Evolutionary conservation across 202 grass and related monocot genomes (phyloP), one percentile per base, ranked within the genome.

Genomic region (Dendrocalamus latiflorus): DNA sequence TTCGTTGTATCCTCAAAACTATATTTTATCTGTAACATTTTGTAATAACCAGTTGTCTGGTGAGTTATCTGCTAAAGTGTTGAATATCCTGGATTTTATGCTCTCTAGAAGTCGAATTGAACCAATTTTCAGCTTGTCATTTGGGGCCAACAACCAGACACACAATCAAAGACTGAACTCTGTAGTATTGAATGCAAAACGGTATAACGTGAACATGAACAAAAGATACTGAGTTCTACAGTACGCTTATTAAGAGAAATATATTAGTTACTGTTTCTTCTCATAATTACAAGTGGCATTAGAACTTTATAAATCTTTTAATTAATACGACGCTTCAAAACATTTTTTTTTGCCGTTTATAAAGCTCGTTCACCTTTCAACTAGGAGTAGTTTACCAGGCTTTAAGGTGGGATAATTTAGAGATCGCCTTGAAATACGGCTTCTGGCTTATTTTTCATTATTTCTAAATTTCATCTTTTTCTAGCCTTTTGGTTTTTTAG

Each of bases 1-100:
- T 77, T 68, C 17, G 25, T 25, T 90, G 68, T 79, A 90, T 58
- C 74, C 55, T 20, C 57, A 37, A 39, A 74, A 78, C 22, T 85
- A 45, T 81, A 75, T 58, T 79, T 59, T 75, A 64, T 68, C 51
- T 38, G 56, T 81, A 80, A 75, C 68, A 68, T 78, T 36, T 38
- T 83, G 79, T 86, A 45, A 86, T 78, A 37, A 47, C 66, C 75
- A 41, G 34, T 66, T 66, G 48, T 67, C 9, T 57, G 36, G 15
- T 82, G 51, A 65, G 82, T 33, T 34, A 72, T 56, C 47, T 73
- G 71, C 4, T 50, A 9, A 28, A 60, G 37, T 59, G 69, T 33
- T 57, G 63, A 56, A 34, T 69, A 69, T 25, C 10, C 38, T 48
- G 8, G 21, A 38, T 68, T 2, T 47, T 15, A 24, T 54, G 47